Conservation (phyloP, 2,329 filamentous ascomycete genomes). For the Trichoderma lentiforme region DNA sequence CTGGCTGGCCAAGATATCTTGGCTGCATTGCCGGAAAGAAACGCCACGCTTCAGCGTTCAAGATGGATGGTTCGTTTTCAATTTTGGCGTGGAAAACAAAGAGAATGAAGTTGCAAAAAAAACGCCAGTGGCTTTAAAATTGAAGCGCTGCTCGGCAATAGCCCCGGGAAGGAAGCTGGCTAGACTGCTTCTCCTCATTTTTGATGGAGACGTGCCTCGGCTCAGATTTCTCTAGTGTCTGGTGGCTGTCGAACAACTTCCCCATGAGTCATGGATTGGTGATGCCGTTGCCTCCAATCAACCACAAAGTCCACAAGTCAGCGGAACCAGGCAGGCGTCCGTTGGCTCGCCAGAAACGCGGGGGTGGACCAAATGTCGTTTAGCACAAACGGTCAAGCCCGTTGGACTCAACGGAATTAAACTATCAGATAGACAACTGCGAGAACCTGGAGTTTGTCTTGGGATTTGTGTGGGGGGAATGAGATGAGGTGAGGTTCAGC, state of each 20-base stretch:
- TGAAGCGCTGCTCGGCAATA: background rate
- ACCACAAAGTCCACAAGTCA: background rate
- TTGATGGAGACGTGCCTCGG: slow-evolving; percentile 1
- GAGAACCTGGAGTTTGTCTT: background rate
- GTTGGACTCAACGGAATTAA: background rate
- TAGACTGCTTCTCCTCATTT: slow-evolving; percentile 7
- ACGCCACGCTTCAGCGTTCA: background rate
- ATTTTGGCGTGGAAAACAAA: background rate
- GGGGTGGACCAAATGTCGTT: slow-evolving; percentile 1
- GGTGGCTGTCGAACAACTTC: background rate
- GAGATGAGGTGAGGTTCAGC: background rate
- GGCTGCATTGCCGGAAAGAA: background rate
- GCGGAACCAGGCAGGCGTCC: background rate
- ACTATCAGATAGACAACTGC: background rate
- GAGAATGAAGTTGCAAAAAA: background rate
- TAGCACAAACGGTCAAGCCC: background rate
- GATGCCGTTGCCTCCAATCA: background rate
- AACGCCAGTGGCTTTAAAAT: background rate
- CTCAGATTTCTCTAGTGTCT: background rate
- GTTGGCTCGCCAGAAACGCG: background rate
- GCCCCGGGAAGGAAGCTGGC: background rate
- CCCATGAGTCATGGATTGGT: slow-evolving; percentile 4
- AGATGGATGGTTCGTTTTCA: background rate
- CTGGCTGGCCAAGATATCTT: background rate
- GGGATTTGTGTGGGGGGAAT: background rate